A percentile compares a stretch with the other conserved stretches of the same genome.
phyloP scores from a whole-genome alignment of 495 filamentous ascomycete species.

The Peziza echinospora region DNA sequence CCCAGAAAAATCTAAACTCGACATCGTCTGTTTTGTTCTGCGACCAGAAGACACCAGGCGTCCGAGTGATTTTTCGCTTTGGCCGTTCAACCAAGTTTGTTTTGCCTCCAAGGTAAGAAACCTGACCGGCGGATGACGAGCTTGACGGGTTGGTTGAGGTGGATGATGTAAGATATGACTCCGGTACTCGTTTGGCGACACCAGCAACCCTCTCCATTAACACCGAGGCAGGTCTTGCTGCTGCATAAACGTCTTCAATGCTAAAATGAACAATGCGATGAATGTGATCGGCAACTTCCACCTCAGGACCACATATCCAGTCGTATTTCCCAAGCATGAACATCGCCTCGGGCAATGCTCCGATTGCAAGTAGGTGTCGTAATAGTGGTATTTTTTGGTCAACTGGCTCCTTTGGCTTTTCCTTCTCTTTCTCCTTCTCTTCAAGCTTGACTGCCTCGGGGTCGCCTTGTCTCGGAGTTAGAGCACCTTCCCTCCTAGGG shows the following conservation, averaged over 20 bases:
- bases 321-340: slow-evolving; percentile 82
- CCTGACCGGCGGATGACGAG: background rate
- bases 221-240: background rate
- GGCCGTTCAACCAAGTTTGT: slow-evolving; percentile 7
- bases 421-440: slow-evolving; percentile 28
- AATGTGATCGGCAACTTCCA: slow-evolving; percentile 55
- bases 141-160: background rate
- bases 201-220: background rate
- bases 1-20: slow-evolving; percentile 79
- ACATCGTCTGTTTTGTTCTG: slow-evolving; percentile 17
- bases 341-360: slow-evolving; percentile 77
- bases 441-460: slow-evolving; percentile 10
- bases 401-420: slow-evolving; percentile 51
- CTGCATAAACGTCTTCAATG: slow-evolving; percentile 43
- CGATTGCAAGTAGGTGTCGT: slow-evolving; percentile 68
- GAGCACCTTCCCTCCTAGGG: slow-evolving; percentile 19
- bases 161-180: background rate
- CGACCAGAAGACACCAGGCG: slow-evolving; percentile 16
- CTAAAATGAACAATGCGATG: slow-evolving; percentile 68
- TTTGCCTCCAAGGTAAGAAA: background rate
- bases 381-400: slow-evolving; percentile 78
- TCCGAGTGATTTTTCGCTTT: slow-evolving; percentile 18
- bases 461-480: slow-evolving; percentile 22
- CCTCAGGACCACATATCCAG: slow-evolving; percentile 66
- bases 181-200: background rate